Evolutionary conservation across 306 rosid species (phyloP), one percentile per base, ranked within the genome.

Genomic region (Sicyos edulis): DNA sequence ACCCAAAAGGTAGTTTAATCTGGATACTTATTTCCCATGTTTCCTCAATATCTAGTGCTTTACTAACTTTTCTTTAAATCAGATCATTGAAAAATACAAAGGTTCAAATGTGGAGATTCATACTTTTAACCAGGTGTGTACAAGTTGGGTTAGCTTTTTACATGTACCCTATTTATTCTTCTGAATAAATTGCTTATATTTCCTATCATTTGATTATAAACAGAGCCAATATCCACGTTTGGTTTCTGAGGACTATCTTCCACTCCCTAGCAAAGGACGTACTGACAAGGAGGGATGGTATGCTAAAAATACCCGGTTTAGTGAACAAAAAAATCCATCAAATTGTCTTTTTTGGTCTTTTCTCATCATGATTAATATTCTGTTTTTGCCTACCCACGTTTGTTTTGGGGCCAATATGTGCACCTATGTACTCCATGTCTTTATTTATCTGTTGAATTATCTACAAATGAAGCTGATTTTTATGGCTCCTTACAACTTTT

Each of bases 161-260:
- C 78, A 77, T 73, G 44, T 13, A 72, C 72, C 10, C 73, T 75
- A 69, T 5, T 64, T 60, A 19, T 49, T 77, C 74, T 72, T 79
- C 17, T 61, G 61, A 70, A 74, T 22, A 21, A 73, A 0, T 50
- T 64, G 77, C 69, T 82, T 57, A 69, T 58, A 15, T 20, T 62
- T 74, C 45, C 74, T 61, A 15, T 61, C 76, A 56, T 66, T 45
- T 60, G 70, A 70, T 51, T 75, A 51, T 78, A 52, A 84, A 77
- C 91, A 91, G 98, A 93, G 98, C 77, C 97, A 88, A 70, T 90
- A 90, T 82, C 98, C 98, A 52, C 96, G 96, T 74, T 58, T 93
- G 81, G 96, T 83, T 71, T 76, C 50, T 67, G 96, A 93, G 62
- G 97, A 93, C 79, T 87, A 84, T 85, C 73, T 80, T 50, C 98